Base-by-base conservation (phyloP, 345 rosid genomes). In the Abelmoschus esculentus region DNA sequence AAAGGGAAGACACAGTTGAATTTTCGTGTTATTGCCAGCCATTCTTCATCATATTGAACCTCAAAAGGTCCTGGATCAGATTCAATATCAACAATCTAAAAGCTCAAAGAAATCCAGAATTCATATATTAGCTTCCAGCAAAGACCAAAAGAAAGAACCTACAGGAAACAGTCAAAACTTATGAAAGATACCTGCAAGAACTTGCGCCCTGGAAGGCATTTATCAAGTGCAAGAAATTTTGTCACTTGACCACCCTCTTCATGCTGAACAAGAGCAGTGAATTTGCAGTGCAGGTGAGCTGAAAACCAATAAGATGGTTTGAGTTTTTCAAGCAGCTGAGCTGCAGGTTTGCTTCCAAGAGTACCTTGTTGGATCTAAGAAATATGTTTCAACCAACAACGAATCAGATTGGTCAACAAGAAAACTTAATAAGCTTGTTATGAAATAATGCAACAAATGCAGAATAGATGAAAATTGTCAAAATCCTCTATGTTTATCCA, bases 201-300 rank as follows among this genome's bases (percentile, higher is more conserved):
- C 26, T 79, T 87, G 75, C 77, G 85, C 36, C 96, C 83, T 47
- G 91, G 93, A 69, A 78, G 80, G 78, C 97, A 91, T 75, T 91
- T 95, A 78, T 90, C 96, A 6, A 91, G 91, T 36, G 99, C 97
- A 50, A 95, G 92, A 81, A 95, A 95, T 70, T 86, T 95, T 6
- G 97, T 91, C 46, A 87, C 64, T 5, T 84, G 78, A n/a, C 92
- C 96, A 74, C 80, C 84, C 42, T 81, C 82, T 7, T 89, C 88
- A 70, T 91, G 99, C 70, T 88, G 88, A 80, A 95, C 90, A 75
- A 87, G 77, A 77, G 97, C 97, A 63, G 93, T 78, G 75, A 95
- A 91, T 78, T 91, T 86, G 80, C 96, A 95, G 80, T 91, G 97
- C 46, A 95, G 80, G 74, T 95, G 96, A 81, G 96, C 98, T 12